Percentiles rank a stretch among this genome's conserved stretches.
Evolutionary conservation across 129 eudicot species (phyloP).

Genomic region (Tanacetum coccineum): DNA sequence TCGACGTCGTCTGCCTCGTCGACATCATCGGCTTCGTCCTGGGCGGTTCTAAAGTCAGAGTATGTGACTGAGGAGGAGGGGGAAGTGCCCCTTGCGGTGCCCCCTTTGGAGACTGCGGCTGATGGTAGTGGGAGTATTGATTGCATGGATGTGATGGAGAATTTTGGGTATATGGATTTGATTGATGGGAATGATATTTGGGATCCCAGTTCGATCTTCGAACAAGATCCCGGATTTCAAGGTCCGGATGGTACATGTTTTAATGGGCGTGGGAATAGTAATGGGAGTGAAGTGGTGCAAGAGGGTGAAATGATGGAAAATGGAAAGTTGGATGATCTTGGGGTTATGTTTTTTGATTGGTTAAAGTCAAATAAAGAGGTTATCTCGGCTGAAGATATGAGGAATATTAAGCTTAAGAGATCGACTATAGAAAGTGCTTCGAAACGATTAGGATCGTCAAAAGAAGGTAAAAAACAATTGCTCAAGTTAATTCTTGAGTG

Average conservation of each 20-base stretch:
- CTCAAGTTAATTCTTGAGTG: conserved; percentile 80
- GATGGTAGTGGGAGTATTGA: conserved; percentile 39
- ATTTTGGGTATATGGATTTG: conserved; percentile 79
- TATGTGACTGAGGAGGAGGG: conserved; percentile 29
- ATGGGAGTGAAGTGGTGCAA: conserved; percentile 31
- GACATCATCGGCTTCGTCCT: conserved; percentile 52
- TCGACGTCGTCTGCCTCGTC: conserved; percentile 51
- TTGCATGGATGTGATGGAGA: conserved; percentile 78
- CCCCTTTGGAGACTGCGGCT: conserved; percentile 33
- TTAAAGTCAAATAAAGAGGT: conserved; percentile 68
- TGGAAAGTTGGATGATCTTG: conserved; percentile 51
- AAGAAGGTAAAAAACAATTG: conserved; percentile 77
- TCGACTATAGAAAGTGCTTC: conserved; percentile 80
- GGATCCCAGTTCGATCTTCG: conserved; percentile 80
- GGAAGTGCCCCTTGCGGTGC: not conserved
- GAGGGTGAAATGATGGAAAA: conserved; percentile 11
- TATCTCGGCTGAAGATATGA: conserved; percentile 84
- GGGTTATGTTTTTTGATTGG: conserved; percentile 81
- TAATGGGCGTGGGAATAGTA: conserved; percentile 9
- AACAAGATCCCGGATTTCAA: conserved; percentile 31
- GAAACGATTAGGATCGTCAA: conserved; percentile 64
- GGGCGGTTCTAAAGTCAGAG: conserved; percentile 49
- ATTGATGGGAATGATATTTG: conserved; percentile 59
- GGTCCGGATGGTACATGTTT: not conserved
- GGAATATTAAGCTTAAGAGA: conserved; percentile 66